Base-by-base conservation (phyloP, 2,329 filamentous ascomycete species). In the Ilyonectria destructans region DNA sequence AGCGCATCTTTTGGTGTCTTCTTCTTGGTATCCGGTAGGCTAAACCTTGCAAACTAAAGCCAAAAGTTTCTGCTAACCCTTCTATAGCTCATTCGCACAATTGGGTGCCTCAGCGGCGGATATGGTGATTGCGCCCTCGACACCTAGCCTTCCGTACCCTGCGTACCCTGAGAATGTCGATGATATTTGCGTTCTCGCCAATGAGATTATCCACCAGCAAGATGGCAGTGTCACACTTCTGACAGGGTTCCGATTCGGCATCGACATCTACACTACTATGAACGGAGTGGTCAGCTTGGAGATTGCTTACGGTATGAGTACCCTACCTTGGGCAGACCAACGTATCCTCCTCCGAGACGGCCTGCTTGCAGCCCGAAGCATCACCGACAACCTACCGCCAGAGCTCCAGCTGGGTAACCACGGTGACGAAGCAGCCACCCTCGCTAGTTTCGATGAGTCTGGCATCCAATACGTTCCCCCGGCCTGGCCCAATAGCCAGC, bases 1-100 rank as follows among this genome's bases (percentile, higher is more conserved):
- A 93, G 78, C 89, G 92, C 69, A 91, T 97, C 46, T 97, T 97
- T 79, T 97, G 95, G 91, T 91, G 93, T 23, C 87, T 95, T 72
- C 90, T 96, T 69, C 89, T 95, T 6, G 91, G 91, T 37, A 88
- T 93, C 67, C 87, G 91, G 88, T 91, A 82, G 84, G 29, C 37
- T 55, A 7, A 40, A 9, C 19, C 43, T 43, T 51, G 15, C 15
- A 43, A n/a, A n/a, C n/a, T 43, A 2, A n/a, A 15, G 12, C 33
- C 6, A 31, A 26, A 62, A 78, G 66, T 68, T 19, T 49, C 51
- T 5, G 7, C 55, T 61, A 31, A 75, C 51, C 21, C 54, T n/a
- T 26, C 17, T 10, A 13, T 58, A 93, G 92, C 69, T 93, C 93
- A 0, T 89, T 97, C 79, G 89, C 92, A 62, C 94, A 97, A 77